These are phyloP conservation scores for Paragyromitra xinjiangensis DNA, from an alignment of 495 filamentous ascomycete genomes.

Conservation along the genomic window DNA sequence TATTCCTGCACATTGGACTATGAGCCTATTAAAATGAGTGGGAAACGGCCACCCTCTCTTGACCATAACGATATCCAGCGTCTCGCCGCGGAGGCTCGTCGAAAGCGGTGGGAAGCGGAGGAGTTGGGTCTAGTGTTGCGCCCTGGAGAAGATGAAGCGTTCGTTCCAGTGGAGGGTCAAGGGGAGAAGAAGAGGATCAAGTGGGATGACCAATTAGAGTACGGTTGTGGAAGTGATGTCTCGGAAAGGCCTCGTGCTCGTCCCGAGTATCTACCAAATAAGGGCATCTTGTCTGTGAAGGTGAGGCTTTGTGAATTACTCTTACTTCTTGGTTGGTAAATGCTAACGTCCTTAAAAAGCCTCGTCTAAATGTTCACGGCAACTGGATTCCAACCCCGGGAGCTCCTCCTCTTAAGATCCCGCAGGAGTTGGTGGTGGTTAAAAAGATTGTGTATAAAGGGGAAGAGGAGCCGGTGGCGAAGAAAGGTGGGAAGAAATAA, in stretches of 20 bases:
- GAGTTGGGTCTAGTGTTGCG: slow-evolving; percentile 26
- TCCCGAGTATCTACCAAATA: slow-evolving; percentile 4
- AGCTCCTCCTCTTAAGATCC: slow-evolving; percentile 25
- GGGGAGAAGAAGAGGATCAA: slow-evolving; percentile 4
- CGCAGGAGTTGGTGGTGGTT: slow-evolving; percentile 33
- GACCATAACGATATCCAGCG: slow-evolving; percentile 16
- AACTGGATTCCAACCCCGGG: slow-evolving; percentile 41
- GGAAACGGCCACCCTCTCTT: slow-evolving; percentile 30
- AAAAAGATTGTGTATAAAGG: slow-evolving; percentile 37
- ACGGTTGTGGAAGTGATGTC: slow-evolving; percentile 9
- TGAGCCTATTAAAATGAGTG: slow-evolving; percentile 24
- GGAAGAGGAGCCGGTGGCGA: neutral
- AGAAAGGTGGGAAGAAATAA: slow-evolving; percentile 23
- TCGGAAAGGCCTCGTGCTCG: neutral
- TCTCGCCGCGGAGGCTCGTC: slow-evolving; percentile 23
- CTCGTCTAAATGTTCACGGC: slow-evolving; percentile 29
- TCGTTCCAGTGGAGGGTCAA: slow-evolving; percentile 2
- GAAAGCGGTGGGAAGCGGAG: slow-evolving; percentile 30
- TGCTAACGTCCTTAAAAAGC: slow-evolving; percentile 30
- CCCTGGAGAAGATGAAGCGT: slow-evolving; percentile 42
- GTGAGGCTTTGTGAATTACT: neutral
- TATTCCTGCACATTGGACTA: slow-evolving; percentile 38
- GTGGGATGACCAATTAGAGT: slow-evolving; percentile 38
- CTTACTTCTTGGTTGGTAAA: neutral
- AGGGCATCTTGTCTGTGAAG: slow-evolving; percentile 22